Percentiles rank a stretch among this genome's conserved stretches.
phyloP scores from a whole-genome alignment of 805 yeast genomes.

The Yueomyces sinensis region DNA sequence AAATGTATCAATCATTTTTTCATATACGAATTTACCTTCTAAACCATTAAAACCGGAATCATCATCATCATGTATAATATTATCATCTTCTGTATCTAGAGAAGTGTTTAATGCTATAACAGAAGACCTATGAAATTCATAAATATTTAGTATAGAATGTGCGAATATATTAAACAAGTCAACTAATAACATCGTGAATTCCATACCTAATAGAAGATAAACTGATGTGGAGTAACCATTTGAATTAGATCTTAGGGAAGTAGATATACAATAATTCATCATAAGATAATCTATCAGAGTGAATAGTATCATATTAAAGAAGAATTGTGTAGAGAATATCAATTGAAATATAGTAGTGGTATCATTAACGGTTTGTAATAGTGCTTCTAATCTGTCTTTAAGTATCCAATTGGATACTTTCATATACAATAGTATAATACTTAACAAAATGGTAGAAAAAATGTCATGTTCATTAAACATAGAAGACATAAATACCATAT shows the following conservation, averaged over 20 bases:
- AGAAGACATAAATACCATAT: conserved; percentile 43
- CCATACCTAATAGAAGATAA: conserved; percentile 61
- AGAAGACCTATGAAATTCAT: conserved; percentile 31
- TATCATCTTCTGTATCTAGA: conserved; percentile 6
- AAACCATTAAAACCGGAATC: conserved; percentile 28
- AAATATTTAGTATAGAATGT: conserved; percentile 27
- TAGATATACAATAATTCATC: conserved; percentile 41
- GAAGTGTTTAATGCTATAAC: background rate
- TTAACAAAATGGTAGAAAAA: conserved; percentile 29
- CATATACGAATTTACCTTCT: conserved; percentile 54
- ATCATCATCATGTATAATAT: conserved; percentile 38
- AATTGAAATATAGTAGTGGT: conserved; percentile 20
- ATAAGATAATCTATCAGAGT: conserved; percentile 37
- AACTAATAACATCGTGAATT: conserved; percentile 51
- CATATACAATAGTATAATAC: conserved; percentile 32
- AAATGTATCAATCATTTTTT: conserved; percentile 42
- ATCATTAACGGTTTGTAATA: conserved; percentile 32
- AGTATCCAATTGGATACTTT: conserved; percentile 72
- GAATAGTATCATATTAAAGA: conserved; percentile 33
- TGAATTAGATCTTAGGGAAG: conserved; percentile 6
- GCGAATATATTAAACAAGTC: conserved; percentile 28
- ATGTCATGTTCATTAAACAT: conserved; percentile 37
- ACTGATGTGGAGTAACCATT: conserved; percentile 33
- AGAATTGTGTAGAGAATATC: conserved; percentile 25
- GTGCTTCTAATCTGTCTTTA: conserved; percentile 31